These are phyloP conservation scores for Spathaspora gorwiae DNA, from an alignment of 805 yeast genomes.

Conservation along the genomic window DNA sequence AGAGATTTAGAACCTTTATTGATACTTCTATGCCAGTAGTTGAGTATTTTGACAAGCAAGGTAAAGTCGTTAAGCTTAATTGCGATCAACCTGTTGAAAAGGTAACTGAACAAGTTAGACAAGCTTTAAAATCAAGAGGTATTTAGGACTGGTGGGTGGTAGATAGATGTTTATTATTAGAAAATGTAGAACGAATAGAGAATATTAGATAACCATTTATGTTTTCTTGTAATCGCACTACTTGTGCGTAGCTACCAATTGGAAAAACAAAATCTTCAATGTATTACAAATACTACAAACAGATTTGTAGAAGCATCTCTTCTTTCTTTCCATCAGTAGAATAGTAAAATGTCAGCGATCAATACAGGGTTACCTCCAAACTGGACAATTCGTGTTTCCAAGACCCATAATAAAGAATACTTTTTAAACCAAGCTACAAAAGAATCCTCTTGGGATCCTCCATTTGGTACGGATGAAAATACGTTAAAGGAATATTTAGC, in stretches of 20 bases:
- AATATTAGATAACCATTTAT: no score
- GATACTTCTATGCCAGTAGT: conserved; percentile 95
- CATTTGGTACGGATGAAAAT: conserved; percentile 69
- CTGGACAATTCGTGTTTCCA: conserved; percentile 79
- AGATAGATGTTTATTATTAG: neutral
- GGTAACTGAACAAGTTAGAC: conserved; percentile 67
- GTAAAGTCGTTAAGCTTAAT: conserved; percentile 68
- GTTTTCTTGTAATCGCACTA: no score
- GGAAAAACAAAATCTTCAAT: no score
- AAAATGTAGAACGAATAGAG: no score
- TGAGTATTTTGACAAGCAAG: conserved; percentile 68
- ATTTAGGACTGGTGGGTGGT: conserved; percentile 11
- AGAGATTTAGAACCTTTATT: conserved; percentile 80
- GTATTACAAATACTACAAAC: no score
- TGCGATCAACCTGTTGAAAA: conserved; percentile 79
- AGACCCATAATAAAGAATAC: conserved; percentile 81
- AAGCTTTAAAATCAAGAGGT: conserved; percentile 49
- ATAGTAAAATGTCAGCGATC: conserved; percentile 7
- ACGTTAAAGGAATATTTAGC: conserved; percentile 55
- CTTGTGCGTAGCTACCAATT: no score
- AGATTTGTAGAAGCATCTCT: no score
- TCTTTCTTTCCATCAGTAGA: neutral
- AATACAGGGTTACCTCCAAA: conserved; percentile 77
- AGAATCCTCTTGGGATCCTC: conserved; percentile 88
- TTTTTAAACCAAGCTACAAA: conserved; percentile 65